Base-by-base conservation (phyloP, 371 early-diverging fungal genomes). In the Mucor racemosus region DNA sequence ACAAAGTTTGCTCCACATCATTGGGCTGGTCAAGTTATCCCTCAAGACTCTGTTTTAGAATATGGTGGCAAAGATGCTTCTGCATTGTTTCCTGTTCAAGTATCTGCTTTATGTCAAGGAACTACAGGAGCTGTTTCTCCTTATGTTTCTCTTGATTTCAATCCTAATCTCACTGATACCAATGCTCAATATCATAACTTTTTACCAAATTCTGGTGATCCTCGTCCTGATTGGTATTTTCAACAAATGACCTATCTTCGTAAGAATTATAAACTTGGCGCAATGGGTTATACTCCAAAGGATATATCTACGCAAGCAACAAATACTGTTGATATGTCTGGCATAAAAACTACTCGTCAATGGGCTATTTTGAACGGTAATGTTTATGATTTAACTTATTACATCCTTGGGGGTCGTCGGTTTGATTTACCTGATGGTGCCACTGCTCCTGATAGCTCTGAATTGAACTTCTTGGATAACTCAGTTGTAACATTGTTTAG, bases 11-110 rank as follows among this genome's bases (percentile, higher is more conserved):
- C 85, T 7, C 84, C 86, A 54, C 79, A 75, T 60, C 84, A 85
- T 41, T 82, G 79, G 79, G 82, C 79, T 14, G 66, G 67, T 7
- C 78, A 79, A 31, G 79, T 82, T 5, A 82, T 85, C 56, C 76
- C 78, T 46, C 80, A 80, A 5, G 76, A 84, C 40, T 67, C 86
- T 4, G 72, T 89, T 4, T 76, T 83, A 61, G 76, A 86, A 39
- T 92, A 92, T 59, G 88, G 82, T 0, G 92, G 92, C 34, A 78
- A 79, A 58, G 92, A 92, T 67, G 77, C 89, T 19, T 84, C 88
- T n/a, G 76, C 74, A 61, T 72, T 88, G 54, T 94, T 94, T 75
- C 94, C 94, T 4, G 83, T 92, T 8, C 94, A 94, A 71, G 86
- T 91, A 7, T 91, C 83, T 54, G 83, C 80, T 13, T 63, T 82